Conservation (phyloP, 1,139 yeast genomes). For the Suhomyces yuchorum region DNA sequence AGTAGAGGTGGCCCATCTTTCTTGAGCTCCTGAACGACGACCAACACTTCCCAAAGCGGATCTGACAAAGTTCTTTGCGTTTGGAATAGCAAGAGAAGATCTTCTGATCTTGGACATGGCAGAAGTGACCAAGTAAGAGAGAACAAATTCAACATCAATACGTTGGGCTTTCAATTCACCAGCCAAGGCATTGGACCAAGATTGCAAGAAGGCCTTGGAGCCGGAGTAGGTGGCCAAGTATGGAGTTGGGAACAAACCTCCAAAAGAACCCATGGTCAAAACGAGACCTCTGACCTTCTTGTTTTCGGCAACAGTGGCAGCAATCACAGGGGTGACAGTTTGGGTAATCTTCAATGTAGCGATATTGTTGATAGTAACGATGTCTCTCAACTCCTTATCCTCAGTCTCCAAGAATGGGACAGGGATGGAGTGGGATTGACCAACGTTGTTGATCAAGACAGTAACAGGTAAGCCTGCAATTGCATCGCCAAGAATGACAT, state of each 20-base stretch:
- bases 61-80: constrained; percentile 74
- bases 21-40: constrained; percentile 90
- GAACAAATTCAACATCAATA: constrained; percentile 81
- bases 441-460: constrained; percentile 87
- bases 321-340: constrained; percentile 66
- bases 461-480: constrained; percentile 62
- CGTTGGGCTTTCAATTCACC: constrained; percentile 71
- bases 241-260: constrained; percentile 93
- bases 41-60: constrained; percentile 72
- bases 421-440: constrained; percentile 92
- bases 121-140: constrained; percentile 92
- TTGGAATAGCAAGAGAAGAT: constrained; percentile 76
- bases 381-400: constrained; percentile 69
- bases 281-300: constrained; percentile 64
- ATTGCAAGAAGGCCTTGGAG: constrained; percentile 90
- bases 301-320: constrained; percentile 48
- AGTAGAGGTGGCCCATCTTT: constrained; percentile 79
- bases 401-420: constrained; percentile 87
- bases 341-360: constrained; percentile 87
- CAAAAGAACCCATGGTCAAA: constrained; percentile 95
- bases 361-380: constrained; percentile 80
- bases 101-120: constrained; percentile 93
- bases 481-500: constrained; percentile 48
- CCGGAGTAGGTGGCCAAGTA: constrained; percentile 93
- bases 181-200: constrained; percentile 90